Evolutionary conservation across 306 rosid genomes (phyloP), one percentile per base, ranked within the genome.

Genomic region (Castanea crenata): DNA sequence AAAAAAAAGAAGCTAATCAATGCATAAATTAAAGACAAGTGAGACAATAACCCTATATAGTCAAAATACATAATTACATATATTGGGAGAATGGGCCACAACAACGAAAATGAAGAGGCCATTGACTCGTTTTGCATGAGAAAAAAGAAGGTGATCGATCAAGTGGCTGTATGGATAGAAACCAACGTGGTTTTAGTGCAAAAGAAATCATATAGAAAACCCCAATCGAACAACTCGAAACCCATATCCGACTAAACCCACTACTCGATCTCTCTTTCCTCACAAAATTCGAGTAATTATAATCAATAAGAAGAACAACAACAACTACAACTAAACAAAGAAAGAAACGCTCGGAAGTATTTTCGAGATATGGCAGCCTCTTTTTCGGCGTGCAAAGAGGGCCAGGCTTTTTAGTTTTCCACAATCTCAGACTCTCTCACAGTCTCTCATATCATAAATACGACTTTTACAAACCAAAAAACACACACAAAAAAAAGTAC

Each of bases 371-470:
- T 68, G 80, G 85, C 81, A 76, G 86, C 89, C 78, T 35, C 83
- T 81, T 83, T 86, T 58, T 64, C 80, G 85, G 91, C 89, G 82
- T 83, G 88, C 82, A 74, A 73, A 27, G 70, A 81, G 85, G 86
- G 70, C 73, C 44, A 57, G 82, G 27, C n/a, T 3, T 57, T 73
- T 34, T 18, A 12, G 64, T 56, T 34, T 1, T 21, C 31, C 76
- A 62, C 78, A 29, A 76, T 16, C 62, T 23, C 54, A 69, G 35
- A 58, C 54, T 18, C 5, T n/a, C 16, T 34, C 38, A 77, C 10
- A 1, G 46, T 38, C 46, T 38, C 46, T 38, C 8, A 38, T 38
- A 38, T 38, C 46, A 38, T 38, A 38, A 1, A 38, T 7, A 38
- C 46, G 8, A 38, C 11, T 38, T 38, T 70, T 4, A 38, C 19